phyloP scores from a whole-genome alignment of 371 early-diverging fungal species.

The Paraphysoderma sedebokerense region DNA sequence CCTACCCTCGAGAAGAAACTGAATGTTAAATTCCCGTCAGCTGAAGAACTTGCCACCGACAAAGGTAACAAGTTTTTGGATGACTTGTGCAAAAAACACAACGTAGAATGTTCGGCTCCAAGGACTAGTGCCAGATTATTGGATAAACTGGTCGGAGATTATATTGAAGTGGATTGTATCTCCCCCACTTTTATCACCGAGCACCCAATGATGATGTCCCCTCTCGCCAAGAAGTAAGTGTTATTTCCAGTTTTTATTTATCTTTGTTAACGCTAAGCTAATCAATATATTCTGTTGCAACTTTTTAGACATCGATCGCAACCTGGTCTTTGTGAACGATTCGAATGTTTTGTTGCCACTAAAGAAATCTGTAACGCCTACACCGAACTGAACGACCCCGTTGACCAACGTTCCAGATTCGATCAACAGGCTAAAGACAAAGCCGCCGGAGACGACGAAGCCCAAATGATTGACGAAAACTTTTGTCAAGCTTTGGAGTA shows the following conservation, averaged over 20 bases:
- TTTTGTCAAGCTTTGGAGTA: slow-evolving; percentile 97
- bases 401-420: slow-evolving; percentile 94
- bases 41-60: slow-evolving; percentile 57
- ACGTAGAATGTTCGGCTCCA: slow-evolving; percentile 86
- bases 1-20: slow-evolving; percentile 80
- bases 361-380: slow-evolving; percentile 99
- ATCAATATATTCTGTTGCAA: too few species aligned
- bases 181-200: slow-evolving; percentile 95
- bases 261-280: too few species aligned
- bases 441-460: slow-evolving; percentile 98
- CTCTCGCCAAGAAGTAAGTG: slow-evolving; percentile 97
- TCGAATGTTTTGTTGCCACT: slow-evolving; percentile 97
- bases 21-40: slow-evolving; percentile 78
- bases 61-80: slow-evolving; percentile 75
- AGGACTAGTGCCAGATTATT: slow-evolving; percentile 89
- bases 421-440: slow-evolving; percentile 93
- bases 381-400: slow-evolving; percentile 97
- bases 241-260: too few species aligned
- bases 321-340: slow-evolving; percentile 94
- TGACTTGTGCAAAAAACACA: slow-evolving; percentile 80
- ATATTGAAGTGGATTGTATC: slow-evolving; percentile 87
- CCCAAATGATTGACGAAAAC: slow-evolving; percentile 95
- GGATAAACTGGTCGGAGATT: slow-evolving; percentile 98
- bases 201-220: slow-evolving; percentile 98
- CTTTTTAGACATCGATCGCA: slow-evolving; percentile 84